phyloP scores from a whole-genome alignment of 495 filamentous ascomycete genomes.

The Aspergillus campestris region DNA sequence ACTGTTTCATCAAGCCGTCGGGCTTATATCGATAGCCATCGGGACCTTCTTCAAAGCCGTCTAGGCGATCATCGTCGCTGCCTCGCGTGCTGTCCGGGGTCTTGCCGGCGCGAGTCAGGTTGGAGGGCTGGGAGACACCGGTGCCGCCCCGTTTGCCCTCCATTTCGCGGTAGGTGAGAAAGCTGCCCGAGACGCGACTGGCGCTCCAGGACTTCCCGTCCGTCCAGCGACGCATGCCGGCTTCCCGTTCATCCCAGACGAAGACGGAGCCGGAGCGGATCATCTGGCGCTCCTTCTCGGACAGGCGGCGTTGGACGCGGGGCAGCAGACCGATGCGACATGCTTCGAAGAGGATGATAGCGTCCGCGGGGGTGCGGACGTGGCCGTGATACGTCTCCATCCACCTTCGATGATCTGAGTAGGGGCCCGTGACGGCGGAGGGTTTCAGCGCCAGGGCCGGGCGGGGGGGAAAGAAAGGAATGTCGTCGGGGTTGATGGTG shows the following conservation, averaged over 20 bases:
- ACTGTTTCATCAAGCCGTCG: constrained; percentile 97
- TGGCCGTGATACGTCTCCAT: constrained; percentile 98
- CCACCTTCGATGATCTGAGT: constrained; percentile 22
- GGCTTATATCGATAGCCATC: constrained; percentile 97
- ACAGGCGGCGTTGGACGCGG: constrained; percentile 84
- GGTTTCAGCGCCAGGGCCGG: constrained; percentile 22
- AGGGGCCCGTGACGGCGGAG: constrained; percentile 18
- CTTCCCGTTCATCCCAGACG: constrained; percentile 98
- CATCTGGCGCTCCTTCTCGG: constrained; percentile 91
- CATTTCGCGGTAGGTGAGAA: constrained; percentile 97
- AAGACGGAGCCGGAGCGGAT: constrained; percentile 96
- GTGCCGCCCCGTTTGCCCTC: constrained; percentile 81
- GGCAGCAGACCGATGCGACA: constrained; percentile 85
- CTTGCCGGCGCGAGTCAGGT: constrained; percentile 55
- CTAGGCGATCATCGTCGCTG: constrained; percentile 69
- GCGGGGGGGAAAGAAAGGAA: constrained; percentile 5
- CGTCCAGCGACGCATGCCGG: constrained; percentile 96
- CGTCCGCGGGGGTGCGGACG: constrained; percentile 86
- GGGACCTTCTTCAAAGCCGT: constrained; percentile 70
- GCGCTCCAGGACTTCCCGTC: constrained; percentile 99
- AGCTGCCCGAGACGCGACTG: constrained; percentile 93
- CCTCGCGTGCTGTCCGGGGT: constrained; percentile 71
- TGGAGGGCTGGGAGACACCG: constrained; percentile 42
- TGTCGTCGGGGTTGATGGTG: constrained; percentile 2
- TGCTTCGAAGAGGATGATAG: constrained; percentile 95